These are phyloP conservation scores for Blastomyces silverae DNA, from an alignment of 2,329 filamentous ascomycete species.

Conservation along the genomic window DNA sequence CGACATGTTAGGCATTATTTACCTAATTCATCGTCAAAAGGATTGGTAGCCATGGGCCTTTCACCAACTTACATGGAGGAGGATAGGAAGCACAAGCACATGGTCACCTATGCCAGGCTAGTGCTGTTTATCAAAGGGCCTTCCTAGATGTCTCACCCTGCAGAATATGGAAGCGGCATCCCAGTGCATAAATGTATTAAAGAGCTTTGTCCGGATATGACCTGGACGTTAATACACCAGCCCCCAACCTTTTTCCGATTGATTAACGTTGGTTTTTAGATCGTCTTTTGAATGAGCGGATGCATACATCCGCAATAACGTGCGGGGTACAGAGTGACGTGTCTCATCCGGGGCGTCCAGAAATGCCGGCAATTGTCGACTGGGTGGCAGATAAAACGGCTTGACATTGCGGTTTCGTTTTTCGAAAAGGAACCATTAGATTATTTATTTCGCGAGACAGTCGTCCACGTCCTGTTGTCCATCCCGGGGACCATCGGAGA, in stretches of 20 bases:
- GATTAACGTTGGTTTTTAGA: neutral
- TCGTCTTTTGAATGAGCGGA: neutral
- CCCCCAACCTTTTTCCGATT: neutral
- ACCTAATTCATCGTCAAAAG: no score
- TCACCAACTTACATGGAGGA: neutral
- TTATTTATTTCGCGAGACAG: conserved; percentile 1
- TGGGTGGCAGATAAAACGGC: neutral
- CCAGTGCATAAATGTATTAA: neutral
- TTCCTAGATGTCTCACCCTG: neutral
- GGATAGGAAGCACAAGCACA: neutral
- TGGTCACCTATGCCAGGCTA: neutral
- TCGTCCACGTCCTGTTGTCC: neutral
- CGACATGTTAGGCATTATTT: no score
- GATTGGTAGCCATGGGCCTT: no score
- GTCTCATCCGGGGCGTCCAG: neutral
- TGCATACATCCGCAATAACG: neutral
- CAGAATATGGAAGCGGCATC: neutral
- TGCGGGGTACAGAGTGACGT: neutral
- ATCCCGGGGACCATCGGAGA: neutral
- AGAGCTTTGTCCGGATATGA: neutral
- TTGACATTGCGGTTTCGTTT: no score
- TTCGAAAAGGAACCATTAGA: neutral
- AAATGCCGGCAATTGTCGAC: neutral
- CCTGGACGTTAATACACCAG: neutral
- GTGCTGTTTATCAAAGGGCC: no score